Conservation (phyloP, 2,329 filamentous ascomycete genomes). For the Fusarium buharicum region DNA sequence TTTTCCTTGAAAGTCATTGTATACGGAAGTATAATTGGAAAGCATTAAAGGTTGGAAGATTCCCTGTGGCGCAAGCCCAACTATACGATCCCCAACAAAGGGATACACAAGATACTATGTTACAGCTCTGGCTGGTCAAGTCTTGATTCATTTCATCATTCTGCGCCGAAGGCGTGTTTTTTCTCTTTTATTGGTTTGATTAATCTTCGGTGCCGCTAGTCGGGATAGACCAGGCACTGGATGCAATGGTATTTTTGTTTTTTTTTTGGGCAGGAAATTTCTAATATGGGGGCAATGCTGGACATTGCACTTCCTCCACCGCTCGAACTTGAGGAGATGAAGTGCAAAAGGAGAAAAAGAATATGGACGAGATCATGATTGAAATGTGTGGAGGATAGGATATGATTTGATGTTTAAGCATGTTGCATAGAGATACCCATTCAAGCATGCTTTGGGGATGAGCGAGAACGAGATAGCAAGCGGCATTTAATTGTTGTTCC, state of each 20-base stretch:
- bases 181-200: slow-evolving; percentile 19
- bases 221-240: slow-evolving; percentile 45
- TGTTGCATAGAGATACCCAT: slow-evolving; percentile 51
- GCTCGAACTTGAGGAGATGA: slow-evolving; percentile 15
- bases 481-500: slow-evolving; percentile 43
- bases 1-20: slow-evolving; percentile 29
- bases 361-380: slow-evolving; percentile 35
- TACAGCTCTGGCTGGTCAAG: slow-evolving; percentile 13
- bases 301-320: slow-evolving; percentile 40
- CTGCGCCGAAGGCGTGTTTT: slow-evolving; percentile 5
- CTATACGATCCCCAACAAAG: slow-evolving; percentile 10
- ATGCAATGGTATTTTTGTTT: slow-evolving; percentile 46
- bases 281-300: slow-evolving; percentile 43
- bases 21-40: slow-evolving; percentile 29
- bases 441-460: slow-evolving; percentile 38
- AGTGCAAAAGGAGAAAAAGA: slow-evolving; percentile 32
- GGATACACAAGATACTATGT: slow-evolving; percentile 22
- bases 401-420: slow-evolving; percentile 41
- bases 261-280: slow-evolving; percentile 24
- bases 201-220: slow-evolving; percentile 45
- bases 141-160: slow-evolving; percentile 7
- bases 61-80: slow-evolving; percentile 43
- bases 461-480: slow-evolving; percentile 47
- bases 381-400: slow-evolving; percentile 42
- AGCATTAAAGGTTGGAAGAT: slow-evolving; percentile 44